These are phyloP conservation scores for Neofusicoccum sp. DNA, from an alignment of 2,329 filamentous ascomycete species.

Conservation along the genomic window DNA sequence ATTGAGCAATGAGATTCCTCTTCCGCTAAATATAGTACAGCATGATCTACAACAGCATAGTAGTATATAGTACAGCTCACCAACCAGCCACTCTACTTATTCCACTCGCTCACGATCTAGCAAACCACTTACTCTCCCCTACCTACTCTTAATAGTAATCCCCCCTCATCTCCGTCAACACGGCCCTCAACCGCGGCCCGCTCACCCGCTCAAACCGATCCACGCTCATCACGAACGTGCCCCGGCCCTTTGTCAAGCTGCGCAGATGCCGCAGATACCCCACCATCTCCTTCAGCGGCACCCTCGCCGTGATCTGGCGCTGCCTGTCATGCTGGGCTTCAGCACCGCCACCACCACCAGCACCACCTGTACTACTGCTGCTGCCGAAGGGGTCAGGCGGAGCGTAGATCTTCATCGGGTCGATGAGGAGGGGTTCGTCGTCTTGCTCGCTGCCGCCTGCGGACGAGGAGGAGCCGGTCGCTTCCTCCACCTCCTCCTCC, in stretches of 20 bases:
- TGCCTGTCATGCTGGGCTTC: conserved; percentile 24
- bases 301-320: conserved; percentile 73
- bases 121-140: not conserved
- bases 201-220: conserved; percentile 70
- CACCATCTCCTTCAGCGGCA: conserved; percentile 95
- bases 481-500: conserved; percentile 32
- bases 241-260: conserved; percentile 82
- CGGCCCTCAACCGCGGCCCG: conserved; percentile 57
- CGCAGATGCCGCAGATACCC: conserved; percentile 87
- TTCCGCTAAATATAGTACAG: too few species aligned
- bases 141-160: not conserved
- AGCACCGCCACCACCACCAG: not conserved
- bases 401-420: conserved; percentile 75
- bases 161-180: conserved; percentile 38
- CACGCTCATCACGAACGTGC: conserved; percentile 72
- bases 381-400: conserved; percentile 78
- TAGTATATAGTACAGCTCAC: too few species aligned
- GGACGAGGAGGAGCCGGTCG: conserved; percentile 10
- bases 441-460: not conserved
- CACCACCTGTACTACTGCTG: conserved; percentile 22
- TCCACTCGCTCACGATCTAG: not conserved
- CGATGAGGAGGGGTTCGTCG: conserved; percentile 51
- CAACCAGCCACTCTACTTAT: not conserved
- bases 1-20: too few species aligned
- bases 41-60: too few species aligned